A percentile compares a stretch with the other conserved stretches of the same genome.
Conservation (phyloP, 225 moss, liverwort and hornwort genomes). For the Anthoceros angustus region DNA sequence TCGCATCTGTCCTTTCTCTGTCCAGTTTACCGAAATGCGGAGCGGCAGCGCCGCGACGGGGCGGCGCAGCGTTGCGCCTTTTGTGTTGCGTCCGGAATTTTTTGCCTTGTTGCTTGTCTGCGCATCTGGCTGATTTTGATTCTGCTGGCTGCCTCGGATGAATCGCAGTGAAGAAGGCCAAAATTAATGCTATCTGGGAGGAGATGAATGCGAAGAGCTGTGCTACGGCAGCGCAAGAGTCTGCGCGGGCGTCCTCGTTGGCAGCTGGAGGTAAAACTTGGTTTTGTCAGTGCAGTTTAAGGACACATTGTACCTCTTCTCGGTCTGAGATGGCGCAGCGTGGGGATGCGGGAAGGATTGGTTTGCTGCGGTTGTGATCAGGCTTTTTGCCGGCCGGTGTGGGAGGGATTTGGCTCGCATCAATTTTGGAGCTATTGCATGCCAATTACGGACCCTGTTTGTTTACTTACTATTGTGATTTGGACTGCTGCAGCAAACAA, state of each 20-base stretch:
- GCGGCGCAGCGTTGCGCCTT: no score
- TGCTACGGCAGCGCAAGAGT: neutral
- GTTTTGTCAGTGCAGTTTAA: neutral
- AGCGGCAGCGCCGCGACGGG: neutral
- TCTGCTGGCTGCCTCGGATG: conserved; percentile 15
- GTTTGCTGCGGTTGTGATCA: no score
- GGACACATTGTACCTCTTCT: neutral
- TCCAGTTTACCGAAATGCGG: neutral
- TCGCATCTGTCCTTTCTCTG: neutral
- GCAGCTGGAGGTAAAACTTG: neutral
- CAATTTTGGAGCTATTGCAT: neutral
- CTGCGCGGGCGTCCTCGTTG: neutral
- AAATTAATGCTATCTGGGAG: conserved; percentile 87
- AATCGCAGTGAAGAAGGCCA: conserved; percentile 57
- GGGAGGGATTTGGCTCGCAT: neutral
- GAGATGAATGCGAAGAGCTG: conserved; percentile 46
- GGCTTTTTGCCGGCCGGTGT: no score
- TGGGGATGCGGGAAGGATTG: no score
- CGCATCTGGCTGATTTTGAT: neutral
- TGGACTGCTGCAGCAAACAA: neutral
- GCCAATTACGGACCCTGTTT: neutral
- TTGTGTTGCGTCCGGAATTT: neutral
- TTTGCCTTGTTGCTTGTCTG: neutral
- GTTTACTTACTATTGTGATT: neutral
- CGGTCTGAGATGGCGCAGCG: neutral